Evolutionary conservation across 208 protist genomes (phyloP), one percentile per base, ranked within the genome.

Genomic region (Crithidia bombi): DNA sequence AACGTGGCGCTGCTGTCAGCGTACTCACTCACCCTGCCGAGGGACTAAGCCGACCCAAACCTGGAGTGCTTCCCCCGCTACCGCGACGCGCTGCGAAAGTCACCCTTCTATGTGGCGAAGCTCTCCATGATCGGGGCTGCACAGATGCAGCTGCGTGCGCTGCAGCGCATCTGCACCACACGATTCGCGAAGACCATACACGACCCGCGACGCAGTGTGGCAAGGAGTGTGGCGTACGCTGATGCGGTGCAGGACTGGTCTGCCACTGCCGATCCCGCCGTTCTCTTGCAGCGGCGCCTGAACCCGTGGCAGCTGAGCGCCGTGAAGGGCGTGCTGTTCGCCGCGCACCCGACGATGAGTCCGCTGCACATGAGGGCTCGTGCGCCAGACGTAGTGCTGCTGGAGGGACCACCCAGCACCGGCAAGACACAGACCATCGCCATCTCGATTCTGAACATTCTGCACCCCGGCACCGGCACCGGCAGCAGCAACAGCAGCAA

Each of bases 361-460:
- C 38, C 38, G n/a, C n/a, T n/a, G n/a, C n/a, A n/a, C n/a, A n/a
- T n/a, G n/a, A n/a, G n/a, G n/a, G n/a, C n/a, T n/a, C 64, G 58
- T 15, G 39, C 78, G 39, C 86, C 88, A 12, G 67, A 87, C 44
- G 17, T 94, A 23, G 70, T 91, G 25, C 46, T 97, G 55, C 85
- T 97, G 64, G 89, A 96, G 51, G 93, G 93, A 1, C 93, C 93
- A 14, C 93, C 93, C 5, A 90, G 93, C 25, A 97, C 93, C 14
- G 93, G 93, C 30, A 97, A 97, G 81, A 97, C 93, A 19, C 93
- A 97, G 72, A 97, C 90, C n/a, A 90, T 95, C 66, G 87, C 69
- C 21, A 61, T 47, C n/a, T 66, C 94, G 43, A 71, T 78, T 28
- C 64, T 92, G 25, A 94, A 90, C 72, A 50, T 94, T 52, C 73